Base-by-base conservation (phyloP, 306 rosid species). In the Malus fusca region DNA sequence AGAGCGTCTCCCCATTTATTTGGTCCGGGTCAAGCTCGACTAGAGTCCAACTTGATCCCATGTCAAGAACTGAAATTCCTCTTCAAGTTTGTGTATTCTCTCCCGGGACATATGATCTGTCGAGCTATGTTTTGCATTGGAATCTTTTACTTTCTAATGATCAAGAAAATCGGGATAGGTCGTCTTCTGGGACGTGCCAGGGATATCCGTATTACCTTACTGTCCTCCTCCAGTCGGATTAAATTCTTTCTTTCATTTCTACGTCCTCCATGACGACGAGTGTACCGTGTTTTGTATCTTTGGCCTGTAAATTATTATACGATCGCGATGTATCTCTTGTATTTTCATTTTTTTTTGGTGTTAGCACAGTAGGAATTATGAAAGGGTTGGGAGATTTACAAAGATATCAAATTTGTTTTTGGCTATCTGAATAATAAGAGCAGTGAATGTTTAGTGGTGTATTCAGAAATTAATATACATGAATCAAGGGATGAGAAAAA, bases 11-110 rank as follows among this genome's bases (percentile, higher is more conserved):
- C 67, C 87, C 96, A 1, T 89, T 83, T 80, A 82, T 95, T 70
- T 95, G 99, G 99, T 88, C 97, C 2, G 97, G 96, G 66, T 83
- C 97, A 25, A 90, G 97, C 84, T 90, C 98, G 21, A 89, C 93
- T 59, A 82, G 69, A 78, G 77, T 88, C 62, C 82, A 81, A 74
- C 82, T 95, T 56, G 87, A 89, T 75, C 87, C 97, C 4, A 55
- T 81, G 82, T 90, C 99, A 67, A 71, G 83, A 2, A 76, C 81
- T 7, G 92, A 88, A 77, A 82, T 91, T 81, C 96, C 97, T 71
- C 98, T 92, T 80, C 97, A 89, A 87, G 85, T 95, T 74, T 90
- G 90, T 78, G 91, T 89, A 8, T 90, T 95, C 81, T 88, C 96
- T 83, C 93, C 97, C 3, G 99, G 99, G 55, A 90, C 88, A 23